phyloP scores from a whole-genome alignment of 2,329 filamentous ascomycete species.

The Paraconiothyrium brasiliense region DNA sequence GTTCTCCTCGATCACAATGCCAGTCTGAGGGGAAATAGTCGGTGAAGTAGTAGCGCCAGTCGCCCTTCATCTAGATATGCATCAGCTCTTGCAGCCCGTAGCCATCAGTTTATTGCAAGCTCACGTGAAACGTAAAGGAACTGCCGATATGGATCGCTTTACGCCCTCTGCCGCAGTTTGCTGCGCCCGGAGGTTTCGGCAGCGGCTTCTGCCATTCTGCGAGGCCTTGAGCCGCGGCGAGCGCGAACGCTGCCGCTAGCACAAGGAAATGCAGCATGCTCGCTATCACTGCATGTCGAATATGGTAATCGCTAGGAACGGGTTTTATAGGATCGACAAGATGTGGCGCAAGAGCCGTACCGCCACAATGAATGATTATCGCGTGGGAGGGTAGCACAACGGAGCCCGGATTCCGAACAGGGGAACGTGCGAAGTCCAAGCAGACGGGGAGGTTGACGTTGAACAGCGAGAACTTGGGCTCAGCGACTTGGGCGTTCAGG shows the following conservation, averaged over 20 bases:
- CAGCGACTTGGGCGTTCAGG: background rate
- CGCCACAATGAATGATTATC: constrained; percentile 5
- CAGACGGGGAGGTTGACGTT: background rate
- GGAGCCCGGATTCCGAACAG: background rate
- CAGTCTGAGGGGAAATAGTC: constrained; percentile 19
- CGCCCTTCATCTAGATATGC: constrained; percentile 17
- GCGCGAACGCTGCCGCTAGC: constrained; percentile 10
- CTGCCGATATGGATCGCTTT: constrained; percentile 14
- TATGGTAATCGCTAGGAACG: background rate
- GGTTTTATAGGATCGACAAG: background rate
- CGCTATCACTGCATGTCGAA: constrained; percentile 5
- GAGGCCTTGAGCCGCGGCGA: constrained; percentile 12
- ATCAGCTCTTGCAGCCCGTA: background rate
- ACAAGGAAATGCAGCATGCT: constrained; percentile 16
- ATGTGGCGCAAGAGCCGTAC: constrained; percentile 9
- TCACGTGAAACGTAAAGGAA: constrained; percentile 17
- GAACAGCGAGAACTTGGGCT: background rate
- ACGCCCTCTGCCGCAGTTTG: constrained; percentile 18
- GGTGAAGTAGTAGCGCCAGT: constrained; percentile 21
- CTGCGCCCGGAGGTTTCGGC: constrained; percentile 12
- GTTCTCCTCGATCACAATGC: constrained; percentile 17
- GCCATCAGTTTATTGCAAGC: background rate
- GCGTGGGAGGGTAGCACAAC: constrained; percentile 1
- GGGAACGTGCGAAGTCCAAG: background rate
- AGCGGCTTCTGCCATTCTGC: constrained; percentile 22